Evolutionary conservation across 768 basidiomycete genomes (phyloP).

Genomic region (Tricholoma bakamatsutake): DNA sequence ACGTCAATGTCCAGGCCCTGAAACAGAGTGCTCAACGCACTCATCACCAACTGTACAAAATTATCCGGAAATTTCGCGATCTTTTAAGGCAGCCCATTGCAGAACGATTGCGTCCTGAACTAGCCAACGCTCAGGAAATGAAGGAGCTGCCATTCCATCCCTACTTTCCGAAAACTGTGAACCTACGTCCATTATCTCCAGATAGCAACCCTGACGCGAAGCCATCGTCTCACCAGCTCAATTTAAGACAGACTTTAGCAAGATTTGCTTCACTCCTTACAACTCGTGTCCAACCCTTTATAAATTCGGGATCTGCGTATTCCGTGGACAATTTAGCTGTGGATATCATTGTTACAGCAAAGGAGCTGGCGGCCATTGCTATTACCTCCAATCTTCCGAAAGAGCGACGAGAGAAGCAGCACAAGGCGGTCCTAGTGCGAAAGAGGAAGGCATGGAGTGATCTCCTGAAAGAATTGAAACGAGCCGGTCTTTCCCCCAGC

Average conservation of each 20-base stretch:
- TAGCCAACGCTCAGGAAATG: slow-evolving; percentile 32
- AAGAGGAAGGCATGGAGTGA: slow-evolving; percentile 92
- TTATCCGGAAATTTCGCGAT: slow-evolving; percentile 88
- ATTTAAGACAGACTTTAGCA: slow-evolving; percentile 44
- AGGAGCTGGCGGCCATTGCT: slow-evolving; percentile 44
- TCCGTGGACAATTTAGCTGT: slow-evolving; percentile 50
- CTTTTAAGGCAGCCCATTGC: slow-evolving; percentile 68
- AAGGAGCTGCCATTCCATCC: slow-evolving; percentile 8
- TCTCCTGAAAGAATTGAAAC: slow-evolving; percentile 82
- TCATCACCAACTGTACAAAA: slow-evolving; percentile 87
- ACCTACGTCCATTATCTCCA: slow-evolving; percentile 6
- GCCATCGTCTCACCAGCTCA: slow-evolving; percentile 33
- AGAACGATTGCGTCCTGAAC: slow-evolving; percentile 31
- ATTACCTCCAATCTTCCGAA: slow-evolving; percentile 35
- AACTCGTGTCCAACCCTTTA: slow-evolving; percentile 34
- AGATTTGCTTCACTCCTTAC: slow-evolving; percentile 43
- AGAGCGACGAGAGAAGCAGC: slow-evolving; percentile 54
- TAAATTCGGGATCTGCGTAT: slow-evolving; percentile 33
- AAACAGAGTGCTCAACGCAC: slow-evolving; percentile 87
- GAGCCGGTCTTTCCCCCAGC: slow-evolving; percentile 65
- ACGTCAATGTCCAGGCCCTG: slow-evolving; percentile 90
- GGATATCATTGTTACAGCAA: slow-evolving; percentile 59
- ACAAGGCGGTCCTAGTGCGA: slow-evolving; percentile 68
- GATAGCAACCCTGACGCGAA: slow-evolving; percentile 5
- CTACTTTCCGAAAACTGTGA: background rate